Evolutionary conservation across 805 yeast genomes (phyloP), one percentile per base, ranked within the genome.

Genomic region (Ogataea angusta): DNA sequence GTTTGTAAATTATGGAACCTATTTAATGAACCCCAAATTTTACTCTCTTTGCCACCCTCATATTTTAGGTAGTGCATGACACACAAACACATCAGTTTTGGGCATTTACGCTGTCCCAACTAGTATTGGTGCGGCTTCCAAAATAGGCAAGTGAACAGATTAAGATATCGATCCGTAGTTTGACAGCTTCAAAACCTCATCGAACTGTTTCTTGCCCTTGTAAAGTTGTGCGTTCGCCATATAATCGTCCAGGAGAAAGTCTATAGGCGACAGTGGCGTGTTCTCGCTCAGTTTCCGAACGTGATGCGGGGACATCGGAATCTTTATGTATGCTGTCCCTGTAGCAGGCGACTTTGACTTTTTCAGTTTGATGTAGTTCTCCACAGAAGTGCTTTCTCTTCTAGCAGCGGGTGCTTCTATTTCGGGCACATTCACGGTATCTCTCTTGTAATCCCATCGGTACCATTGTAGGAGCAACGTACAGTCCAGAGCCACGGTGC

Each of bases 401-500:
- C 33, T 19, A 26, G 14, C 26, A 9, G 25, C n/a, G 14, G 7
- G 13, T 10, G 6, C 19, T 29, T 15, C 31, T 10, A 17, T 10
- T 29, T 16, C 19, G 21, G 31, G 19, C 1, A 7, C 7, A 10
- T 8, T 29, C 18, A 10, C 38, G n/a, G 19, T 18, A 12, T 25
- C 39, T 26, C 21, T 22, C n/a, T 36, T 41, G 38, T 42, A 43
- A 43, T 63, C 67, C 56, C 59, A 64, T 12, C 22, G 15, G 36
- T 51, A 62, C 62, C 73, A 64, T 51, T 76, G 82, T 33, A 66
- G 56, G 18, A 76, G 59, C 38, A 73, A 68, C 1, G 63, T 54
- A 9, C 60, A 43, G 49, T 76, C 82, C 47, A 76, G 73, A 3
- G 66, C 45, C 2, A 75, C 68, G 1, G 82, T 76, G 6, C 81